These are phyloP conservation scores for Epicoccum nigrum DNA, from an alignment of 2,329 filamentous ascomycete species.

Conservation along the genomic window DNA sequence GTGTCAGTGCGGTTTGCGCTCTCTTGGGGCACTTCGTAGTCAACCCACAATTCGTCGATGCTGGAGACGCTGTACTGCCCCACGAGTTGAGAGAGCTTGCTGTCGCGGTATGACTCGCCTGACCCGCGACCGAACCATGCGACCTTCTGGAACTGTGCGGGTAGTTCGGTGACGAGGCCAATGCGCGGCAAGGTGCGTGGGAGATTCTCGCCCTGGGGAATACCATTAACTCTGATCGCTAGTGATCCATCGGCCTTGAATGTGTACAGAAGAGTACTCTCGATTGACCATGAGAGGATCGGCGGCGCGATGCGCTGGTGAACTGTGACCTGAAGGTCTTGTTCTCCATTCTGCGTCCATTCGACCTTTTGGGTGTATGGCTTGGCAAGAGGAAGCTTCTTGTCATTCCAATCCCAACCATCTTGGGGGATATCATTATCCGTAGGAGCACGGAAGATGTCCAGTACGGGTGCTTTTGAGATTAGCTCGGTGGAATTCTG, in stretches of 20 bases:
- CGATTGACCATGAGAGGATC: constrained; percentile 61
- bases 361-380: constrained; percentile 34
- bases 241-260: constrained; percentile 56
- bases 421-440: constrained; percentile 67
- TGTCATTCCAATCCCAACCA: constrained; percentile 62
- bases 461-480: constrained; percentile 48
- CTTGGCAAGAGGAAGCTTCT: constrained; percentile 36
- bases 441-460: constrained; percentile 69
- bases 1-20: constrained; percentile 68
- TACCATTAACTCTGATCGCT: constrained; percentile 53
- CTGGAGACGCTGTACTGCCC: constrained; percentile 54
- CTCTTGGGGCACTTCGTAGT: constrained; percentile 73
- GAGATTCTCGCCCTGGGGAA: constrained; percentile 56
- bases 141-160: constrained; percentile 54
- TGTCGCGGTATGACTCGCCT: constrained; percentile 70
- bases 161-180: constrained; percentile 64
- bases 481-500: constrained; percentile 41
- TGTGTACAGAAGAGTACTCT: constrained; percentile 57
- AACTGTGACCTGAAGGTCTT: constrained; percentile 48
- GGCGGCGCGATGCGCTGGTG: constrained; percentile 63
- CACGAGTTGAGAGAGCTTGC: constrained; percentile 63
- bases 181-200: constrained; percentile 66
- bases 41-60: constrained; percentile 60
- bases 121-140: constrained; percentile 70
- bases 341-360: constrained; percentile 42